These are phyloP conservation scores for Aechmea fasciata DNA, from an alignment of 176 grass and related monocot genomes.

Conservation along the genomic window DNA sequence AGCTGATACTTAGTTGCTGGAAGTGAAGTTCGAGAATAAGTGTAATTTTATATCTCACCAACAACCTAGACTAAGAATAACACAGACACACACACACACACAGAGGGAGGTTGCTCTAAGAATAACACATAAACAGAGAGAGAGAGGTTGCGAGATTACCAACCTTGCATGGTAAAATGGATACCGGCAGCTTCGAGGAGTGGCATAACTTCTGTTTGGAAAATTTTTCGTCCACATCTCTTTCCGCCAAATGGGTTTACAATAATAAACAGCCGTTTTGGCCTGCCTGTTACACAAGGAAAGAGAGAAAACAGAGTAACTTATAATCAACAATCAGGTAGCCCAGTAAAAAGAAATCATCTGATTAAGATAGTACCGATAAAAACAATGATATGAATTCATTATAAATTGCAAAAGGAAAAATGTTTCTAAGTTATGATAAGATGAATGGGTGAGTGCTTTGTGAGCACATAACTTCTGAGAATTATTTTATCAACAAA, in stretches of 20 bases:
- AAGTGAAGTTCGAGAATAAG: slow-evolving; percentile 1
- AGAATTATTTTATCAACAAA: no score
- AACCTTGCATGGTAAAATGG: slow-evolving; percentile 54
- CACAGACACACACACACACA: background rate
- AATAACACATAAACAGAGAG: background rate
- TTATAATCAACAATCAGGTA: no score
- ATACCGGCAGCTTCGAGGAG: slow-evolving; percentile 49
- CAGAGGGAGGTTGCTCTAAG: background rate
- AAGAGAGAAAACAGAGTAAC: background rate
- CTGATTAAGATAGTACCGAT: no score
- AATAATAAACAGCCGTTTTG: slow-evolving; percentile 41
- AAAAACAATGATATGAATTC: no score
- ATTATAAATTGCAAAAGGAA: no score
- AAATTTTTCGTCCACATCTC: slow-evolving; percentile 47
- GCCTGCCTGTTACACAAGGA: slow-evolving; percentile 30
- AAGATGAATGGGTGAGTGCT: no score
- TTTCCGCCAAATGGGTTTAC: slow-evolving; percentile 82
- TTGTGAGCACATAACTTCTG: no score
- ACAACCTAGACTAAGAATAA: background rate
- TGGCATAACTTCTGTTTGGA: slow-evolving; percentile 50
- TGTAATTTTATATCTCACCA: background rate
- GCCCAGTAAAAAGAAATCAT: no score
- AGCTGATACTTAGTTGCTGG: slow-evolving; percentile 53
- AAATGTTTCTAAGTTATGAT: no score
- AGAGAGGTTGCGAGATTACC: background rate